Conservation (phyloP, 306 rosid species). For the Carpinus fangiana region DNA sequence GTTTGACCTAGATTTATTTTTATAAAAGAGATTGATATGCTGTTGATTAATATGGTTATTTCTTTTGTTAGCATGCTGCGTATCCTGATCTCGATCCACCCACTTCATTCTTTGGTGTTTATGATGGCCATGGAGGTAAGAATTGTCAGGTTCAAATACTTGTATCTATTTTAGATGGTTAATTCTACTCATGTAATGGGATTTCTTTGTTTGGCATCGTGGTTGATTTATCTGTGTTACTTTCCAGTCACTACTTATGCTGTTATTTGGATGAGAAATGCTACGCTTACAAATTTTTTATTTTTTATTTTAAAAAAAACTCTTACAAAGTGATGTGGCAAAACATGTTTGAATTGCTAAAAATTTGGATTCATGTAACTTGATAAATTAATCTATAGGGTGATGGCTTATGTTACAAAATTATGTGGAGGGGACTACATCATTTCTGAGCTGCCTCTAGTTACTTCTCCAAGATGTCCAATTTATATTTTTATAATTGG, state of each 20-base stretch:
- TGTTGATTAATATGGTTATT: slow-evolving; percentile 23
- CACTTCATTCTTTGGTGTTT: slow-evolving; percentile 96
- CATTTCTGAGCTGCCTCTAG: not conserved
- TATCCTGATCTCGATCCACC: slow-evolving; percentile 81
- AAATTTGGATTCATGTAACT: not conserved
- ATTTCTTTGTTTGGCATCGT: slow-evolving; percentile 3
- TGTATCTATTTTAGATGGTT: slow-evolving; percentile 17
- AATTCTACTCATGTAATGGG: slow-evolving; percentile 13
- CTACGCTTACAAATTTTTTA: too few relatives aligned
- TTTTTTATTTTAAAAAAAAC: too few relatives aligned
- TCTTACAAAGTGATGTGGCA: too few relatives aligned
- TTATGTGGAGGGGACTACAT: not conserved
- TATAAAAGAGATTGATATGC: slow-evolving; percentile 6
- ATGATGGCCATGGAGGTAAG: slow-evolving; percentile 99
- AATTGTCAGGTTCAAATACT: slow-evolving; percentile 28
- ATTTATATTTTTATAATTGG: not conserved
- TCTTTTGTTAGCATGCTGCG: slow-evolving; percentile 81
- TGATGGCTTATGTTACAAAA: not conserved
- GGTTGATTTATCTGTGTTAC: not conserved
- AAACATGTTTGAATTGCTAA: too few relatives aligned
- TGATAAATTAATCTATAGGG: not conserved
- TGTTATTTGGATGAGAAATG: not conserved
- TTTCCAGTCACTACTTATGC: not conserved
- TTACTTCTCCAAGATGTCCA: not conserved
- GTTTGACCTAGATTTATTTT: slow-evolving; percentile 11